Percentiles rank a stretch among this genome's conserved stretches.
phyloP scores from a whole-genome alignment of 768 basidiomycete genomes.

The Russula brevipes region DNA sequence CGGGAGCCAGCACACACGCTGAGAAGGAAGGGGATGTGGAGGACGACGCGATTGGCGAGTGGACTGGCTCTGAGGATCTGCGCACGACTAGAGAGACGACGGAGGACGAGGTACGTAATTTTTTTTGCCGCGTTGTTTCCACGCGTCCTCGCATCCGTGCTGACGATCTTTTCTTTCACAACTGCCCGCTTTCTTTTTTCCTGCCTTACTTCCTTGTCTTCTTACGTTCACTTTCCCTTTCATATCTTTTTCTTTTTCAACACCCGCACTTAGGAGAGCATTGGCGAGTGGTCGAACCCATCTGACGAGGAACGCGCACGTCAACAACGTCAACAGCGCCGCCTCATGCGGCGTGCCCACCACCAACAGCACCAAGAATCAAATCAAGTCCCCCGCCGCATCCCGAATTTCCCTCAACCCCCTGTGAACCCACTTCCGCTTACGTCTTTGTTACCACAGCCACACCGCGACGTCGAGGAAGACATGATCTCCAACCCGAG shows the following conservation, averaged over 20 bases:
- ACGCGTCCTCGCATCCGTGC: constrained; percentile 10
- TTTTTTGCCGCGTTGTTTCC: constrained; percentile 19
- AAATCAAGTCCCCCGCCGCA: constrained; percentile 58
- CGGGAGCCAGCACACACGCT: constrained; percentile 32
- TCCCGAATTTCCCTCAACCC: constrained; percentile 78
- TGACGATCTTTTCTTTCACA: constrained; percentile 9
- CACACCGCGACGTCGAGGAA: constrained; percentile 38
- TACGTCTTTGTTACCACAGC: constrained; percentile 31
- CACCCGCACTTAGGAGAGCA: constrained; percentile 47
- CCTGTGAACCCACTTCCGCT: constrained; percentile 46
- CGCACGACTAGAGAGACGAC: constrained; percentile 44
- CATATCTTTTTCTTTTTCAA: constrained; percentile 13
- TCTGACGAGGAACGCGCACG: constrained; percentile 85
- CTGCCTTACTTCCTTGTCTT: constrained; percentile 5
- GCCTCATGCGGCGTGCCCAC: constrained; percentile 47
- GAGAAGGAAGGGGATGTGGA: constrained; percentile 27
- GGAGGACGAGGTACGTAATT: constrained; percentile 59
- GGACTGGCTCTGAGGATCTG: constrained; percentile 80
- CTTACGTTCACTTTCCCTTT: constrained; percentile 9
- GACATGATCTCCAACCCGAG: constrained; percentile 85
- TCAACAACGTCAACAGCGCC: constrained; percentile 57
- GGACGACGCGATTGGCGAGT: constrained; percentile 54
- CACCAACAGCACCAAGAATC: constrained; percentile 33
- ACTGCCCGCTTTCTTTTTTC: neutral
- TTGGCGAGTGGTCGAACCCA: constrained; percentile 87